phyloP scores from a whole-genome alignment of 768 basidiomycete species.

The Candolleomyces efflorescens region DNA sequence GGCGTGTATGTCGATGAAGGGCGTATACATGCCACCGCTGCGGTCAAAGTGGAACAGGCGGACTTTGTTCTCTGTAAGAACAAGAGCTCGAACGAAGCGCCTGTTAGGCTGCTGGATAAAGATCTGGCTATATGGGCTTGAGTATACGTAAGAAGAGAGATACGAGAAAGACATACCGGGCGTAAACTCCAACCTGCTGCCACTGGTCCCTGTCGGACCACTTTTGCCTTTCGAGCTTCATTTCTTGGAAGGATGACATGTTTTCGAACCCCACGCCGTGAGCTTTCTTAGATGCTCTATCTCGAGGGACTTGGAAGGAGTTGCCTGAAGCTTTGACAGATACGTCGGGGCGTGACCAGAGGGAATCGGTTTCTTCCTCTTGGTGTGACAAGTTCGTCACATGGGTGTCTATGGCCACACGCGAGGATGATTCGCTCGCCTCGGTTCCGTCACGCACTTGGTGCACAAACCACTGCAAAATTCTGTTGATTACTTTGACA shows the following conservation, averaged over 20 bases:
- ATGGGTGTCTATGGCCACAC: not conserved
- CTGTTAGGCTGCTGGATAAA: not conserved
- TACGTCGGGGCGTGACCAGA: not conserved
- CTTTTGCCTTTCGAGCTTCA: not conserved
- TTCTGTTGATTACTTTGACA: too few species aligned
- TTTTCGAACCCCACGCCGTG: not conserved
- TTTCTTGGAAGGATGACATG: not conserved
- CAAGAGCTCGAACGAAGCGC: not conserved
- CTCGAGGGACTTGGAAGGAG: not conserved
- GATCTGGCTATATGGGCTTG: not conserved
- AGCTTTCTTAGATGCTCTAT: too few species aligned
- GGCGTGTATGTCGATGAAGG: not conserved
- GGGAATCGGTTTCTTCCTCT: not conserved
- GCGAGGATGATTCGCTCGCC: not conserved
- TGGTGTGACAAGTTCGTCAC: not conserved
- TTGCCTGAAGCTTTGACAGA: not conserved
- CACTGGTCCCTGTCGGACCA: not conserved
- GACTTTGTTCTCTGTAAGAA: not conserved
- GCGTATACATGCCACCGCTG: not conserved
- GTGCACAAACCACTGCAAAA: too few species aligned
- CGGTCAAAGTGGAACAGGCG: not conserved
- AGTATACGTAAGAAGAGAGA: not conserved
- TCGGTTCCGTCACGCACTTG: too few species aligned
- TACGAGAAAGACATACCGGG: not conserved
- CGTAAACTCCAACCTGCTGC: not conserved